Conservation (phyloP, 176 grass and related monocot species). For the Guadua angustifolia region DNA sequence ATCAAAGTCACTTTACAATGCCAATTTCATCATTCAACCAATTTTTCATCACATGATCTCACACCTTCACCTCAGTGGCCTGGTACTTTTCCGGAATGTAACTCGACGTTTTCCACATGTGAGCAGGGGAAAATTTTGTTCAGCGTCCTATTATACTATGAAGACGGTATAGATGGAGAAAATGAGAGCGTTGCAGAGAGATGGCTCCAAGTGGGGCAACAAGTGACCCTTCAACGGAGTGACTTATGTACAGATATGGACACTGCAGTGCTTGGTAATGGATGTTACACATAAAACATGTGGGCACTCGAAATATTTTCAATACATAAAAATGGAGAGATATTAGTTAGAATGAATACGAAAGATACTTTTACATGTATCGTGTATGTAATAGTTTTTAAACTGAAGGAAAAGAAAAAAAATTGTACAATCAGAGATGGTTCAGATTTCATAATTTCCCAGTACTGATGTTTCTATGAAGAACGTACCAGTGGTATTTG, state of each 20-base stretch:
- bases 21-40: too few relatives aligned
- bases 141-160: conserved; percentile 73
- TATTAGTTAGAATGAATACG: background rate
- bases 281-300: background rate
- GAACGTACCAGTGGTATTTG: background rate
- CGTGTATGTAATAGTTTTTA: background rate
- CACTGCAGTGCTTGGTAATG: background rate
- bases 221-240: conserved; percentile 56
- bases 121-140: conserved; percentile 90
- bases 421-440: background rate
- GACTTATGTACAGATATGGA: conserved; percentile 19
- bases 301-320: background rate
- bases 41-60: too few relatives aligned
- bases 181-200: conserved; percentile 46
- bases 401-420: background rate
- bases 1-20: too few relatives aligned
- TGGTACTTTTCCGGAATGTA: background rate
- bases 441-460: background rate
- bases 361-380: background rate
- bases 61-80: background rate
- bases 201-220: conserved; percentile 82
- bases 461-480: background rate
- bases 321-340: background rate
- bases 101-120: background rate
- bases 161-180: conserved; percentile 51